These are phyloP conservation scores for Saprolegnia parasitica DNA, from an alignment of 352 stramenopile genomes.

Conservation along the genomic window DNA sequence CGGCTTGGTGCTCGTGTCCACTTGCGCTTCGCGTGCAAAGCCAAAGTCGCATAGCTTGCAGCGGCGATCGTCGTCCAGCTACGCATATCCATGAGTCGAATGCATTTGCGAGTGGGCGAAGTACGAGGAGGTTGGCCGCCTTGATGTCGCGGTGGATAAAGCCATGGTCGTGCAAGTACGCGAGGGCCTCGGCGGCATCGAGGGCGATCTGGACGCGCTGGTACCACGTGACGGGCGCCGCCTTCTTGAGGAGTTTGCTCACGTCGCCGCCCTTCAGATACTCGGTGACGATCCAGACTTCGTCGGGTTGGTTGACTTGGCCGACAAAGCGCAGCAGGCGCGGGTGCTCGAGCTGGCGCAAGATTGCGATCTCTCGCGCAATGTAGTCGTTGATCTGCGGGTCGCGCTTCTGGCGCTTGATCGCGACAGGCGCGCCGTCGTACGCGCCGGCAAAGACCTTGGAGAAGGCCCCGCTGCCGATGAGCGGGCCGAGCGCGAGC, in stretches of 20 bases:
- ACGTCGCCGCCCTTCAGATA: constrained; percentile 70
- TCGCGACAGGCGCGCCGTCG: constrained; percentile 57
- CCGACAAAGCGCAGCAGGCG: constrained; percentile 16
- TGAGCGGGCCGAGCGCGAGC: constrained; percentile 17
- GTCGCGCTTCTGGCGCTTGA: constrained; percentile 84
- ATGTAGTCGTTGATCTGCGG: constrained; percentile 37
- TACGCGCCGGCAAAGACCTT: constrained; percentile 68
- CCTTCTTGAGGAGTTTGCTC: constrained; percentile 58
- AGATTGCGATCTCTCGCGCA: constrained; percentile 29
- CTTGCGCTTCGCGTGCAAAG: constrained; percentile 41
- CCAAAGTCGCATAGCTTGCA: constrained; percentile 85
- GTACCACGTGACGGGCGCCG: constrained; percentile 46
- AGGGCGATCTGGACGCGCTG: constrained; percentile 58
- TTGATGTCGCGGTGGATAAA: constrained; percentile 85
- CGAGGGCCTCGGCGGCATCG: constrained; percentile 84
- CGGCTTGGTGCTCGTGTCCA: constrained; percentile 33
- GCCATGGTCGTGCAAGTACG: constrained; percentile 90
- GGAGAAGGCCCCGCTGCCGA: constrained; percentile 78
- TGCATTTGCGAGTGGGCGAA: background rate
- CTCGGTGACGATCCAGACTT: constrained; percentile 81
- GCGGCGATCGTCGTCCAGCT: constrained; percentile 56
- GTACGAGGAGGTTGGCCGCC: constrained; percentile 70
- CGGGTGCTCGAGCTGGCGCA: constrained; percentile 18
- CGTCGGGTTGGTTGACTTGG: constrained; percentile 45
- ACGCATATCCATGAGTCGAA: background rate